Base-by-base conservation (phyloP, 1,139 yeast genomes). In the Nakaseomyces uthaithaninus region DNA sequence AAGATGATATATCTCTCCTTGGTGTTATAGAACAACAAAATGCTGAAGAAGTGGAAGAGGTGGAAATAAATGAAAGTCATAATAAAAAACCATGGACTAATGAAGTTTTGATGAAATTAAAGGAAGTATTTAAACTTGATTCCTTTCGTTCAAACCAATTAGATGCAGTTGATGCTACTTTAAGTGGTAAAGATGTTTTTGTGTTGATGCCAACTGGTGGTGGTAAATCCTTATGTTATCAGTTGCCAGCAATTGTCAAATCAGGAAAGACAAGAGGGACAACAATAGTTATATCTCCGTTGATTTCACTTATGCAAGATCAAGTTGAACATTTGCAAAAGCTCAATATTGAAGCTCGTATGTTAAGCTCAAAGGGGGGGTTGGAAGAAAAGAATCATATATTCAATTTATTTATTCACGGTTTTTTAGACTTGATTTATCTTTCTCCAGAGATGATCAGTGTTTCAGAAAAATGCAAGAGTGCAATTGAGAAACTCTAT, bases 151-250 rank as follows among this genome's bases (percentile, higher is more conserved):
- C 79, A 3, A 85, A 91, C 57, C 99, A 93, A 57, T 64, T 80
- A 31, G 93, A 85, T 44, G 97, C 97, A 0, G 73, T 93, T 10
- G 77, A 81, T 51, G 80, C 95, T 0, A 80, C 95, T 0, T 65
- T 93, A 26, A 62, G 71, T 11, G 95, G 95, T 1, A 72, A 73
- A 38, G 98, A 93, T 60, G 95, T 85, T 0, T 86, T 93, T 65
- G 96, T 93, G 2, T 68, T 93, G 50, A 91, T 93, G 96, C 99
- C 99, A 0, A 93, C 99, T 0, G 99, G 99, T 34, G 98, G 98
- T 39, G 99, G 99, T 39, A 93, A 93, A 60, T 89, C 97, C 0
- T 66, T 93, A 33, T 93, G 99, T 58, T 93, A 89, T 60, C 99
- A 93, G 61, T 66, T 93, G 15, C 98, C 99, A 0, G 96, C 98